phyloP scores from a whole-genome alignment of 1,139 yeast species.

The Lodderomyces margitis region DNA sequence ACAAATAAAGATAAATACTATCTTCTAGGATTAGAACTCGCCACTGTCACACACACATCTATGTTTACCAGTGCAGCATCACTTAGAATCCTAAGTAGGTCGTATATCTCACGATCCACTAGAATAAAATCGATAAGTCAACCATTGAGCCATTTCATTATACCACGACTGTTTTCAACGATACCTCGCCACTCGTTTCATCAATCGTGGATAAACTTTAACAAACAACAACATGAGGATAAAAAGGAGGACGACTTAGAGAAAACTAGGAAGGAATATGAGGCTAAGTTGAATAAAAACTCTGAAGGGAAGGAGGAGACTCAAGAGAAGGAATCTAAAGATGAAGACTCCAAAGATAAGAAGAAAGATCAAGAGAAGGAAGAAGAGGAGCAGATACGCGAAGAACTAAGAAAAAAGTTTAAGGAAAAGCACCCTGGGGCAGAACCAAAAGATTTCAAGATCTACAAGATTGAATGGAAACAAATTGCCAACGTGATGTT shows the following conservation, averaged over 20 bases:
- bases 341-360: conserved; percentile 19
- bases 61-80: conserved; percentile 1
- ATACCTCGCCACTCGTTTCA: conserved; percentile 5
- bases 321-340: conserved; percentile 13
- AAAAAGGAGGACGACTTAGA: conserved; percentile 10
- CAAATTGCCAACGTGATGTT: conserved; percentile 17
- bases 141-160: not conserved
- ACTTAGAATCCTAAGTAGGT: conserved; percentile 6
- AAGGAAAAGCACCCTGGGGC: conserved; percentile 32
- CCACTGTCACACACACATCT: not conserved
- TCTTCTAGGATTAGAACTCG: too few relatives aligned
- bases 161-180: conserved; percentile 5
- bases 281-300: conserved; percentile 11
- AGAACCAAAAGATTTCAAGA: conserved; percentile 32
- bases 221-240: conserved; percentile 9
- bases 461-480: conserved; percentile 28
- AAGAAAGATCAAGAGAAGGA: conserved; percentile 21
- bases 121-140: not conserved
- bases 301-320: conserved; percentile 11
- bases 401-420: conserved; percentile 31
- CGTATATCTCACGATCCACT: not conserved
- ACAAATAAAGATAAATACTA: too few relatives aligned
- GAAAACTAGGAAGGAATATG: conserved; percentile 10
- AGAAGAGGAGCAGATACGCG: conserved; percentile 23
- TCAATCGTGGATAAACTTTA: conserved; percentile 5